These are phyloP conservation scores for Dentiscutata heterogama DNA, from an alignment of 371 early-diverging fungal genomes.

Conservation along the genomic window DNA sequence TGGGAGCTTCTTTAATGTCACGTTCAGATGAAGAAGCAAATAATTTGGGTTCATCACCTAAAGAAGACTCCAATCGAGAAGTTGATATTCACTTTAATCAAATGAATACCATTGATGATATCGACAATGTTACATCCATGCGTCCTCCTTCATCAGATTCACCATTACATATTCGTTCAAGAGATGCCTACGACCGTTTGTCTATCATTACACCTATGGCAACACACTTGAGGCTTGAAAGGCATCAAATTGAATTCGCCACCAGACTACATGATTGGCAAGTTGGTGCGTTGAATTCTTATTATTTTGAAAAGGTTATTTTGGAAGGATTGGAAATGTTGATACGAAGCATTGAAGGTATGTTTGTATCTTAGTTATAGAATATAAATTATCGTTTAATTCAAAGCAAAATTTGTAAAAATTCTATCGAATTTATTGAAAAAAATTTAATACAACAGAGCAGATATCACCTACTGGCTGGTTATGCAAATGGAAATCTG, in stretches of 20 bases:
- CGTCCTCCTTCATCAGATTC: constrained; percentile 8
- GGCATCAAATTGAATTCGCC: constrained; percentile 35
- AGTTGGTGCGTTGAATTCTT: constrained; percentile 12
- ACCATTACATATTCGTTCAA: neutral
- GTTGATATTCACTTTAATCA: neutral
- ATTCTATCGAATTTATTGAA: neutral
- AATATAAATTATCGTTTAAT: neutral
- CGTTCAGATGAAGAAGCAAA: neutral
- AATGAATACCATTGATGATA: neutral
- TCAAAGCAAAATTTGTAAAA: neutral
- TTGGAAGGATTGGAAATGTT: constrained; percentile 22
- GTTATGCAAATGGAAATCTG: constrained; percentile 33
- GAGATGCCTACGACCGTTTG: neutral
- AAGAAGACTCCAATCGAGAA: neutral
- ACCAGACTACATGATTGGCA: constrained; percentile 39
- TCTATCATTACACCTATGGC: constrained; percentile 17
- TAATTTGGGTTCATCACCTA: neutral
- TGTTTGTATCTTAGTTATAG: neutral
- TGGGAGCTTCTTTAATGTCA: neutral
- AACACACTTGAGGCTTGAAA: constrained; percentile 29
- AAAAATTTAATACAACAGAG: neutral
- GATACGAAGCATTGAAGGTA: constrained; percentile 12
- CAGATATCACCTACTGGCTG: constrained; percentile 26
- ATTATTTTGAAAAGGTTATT: constrained; percentile 33
- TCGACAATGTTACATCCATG: neutral